These are phyloP conservation scores for Apophysomyces trapeziformis DNA, from an alignment of 371 early-diverging fungal genomes.

Conservation along the genomic window DNA sequence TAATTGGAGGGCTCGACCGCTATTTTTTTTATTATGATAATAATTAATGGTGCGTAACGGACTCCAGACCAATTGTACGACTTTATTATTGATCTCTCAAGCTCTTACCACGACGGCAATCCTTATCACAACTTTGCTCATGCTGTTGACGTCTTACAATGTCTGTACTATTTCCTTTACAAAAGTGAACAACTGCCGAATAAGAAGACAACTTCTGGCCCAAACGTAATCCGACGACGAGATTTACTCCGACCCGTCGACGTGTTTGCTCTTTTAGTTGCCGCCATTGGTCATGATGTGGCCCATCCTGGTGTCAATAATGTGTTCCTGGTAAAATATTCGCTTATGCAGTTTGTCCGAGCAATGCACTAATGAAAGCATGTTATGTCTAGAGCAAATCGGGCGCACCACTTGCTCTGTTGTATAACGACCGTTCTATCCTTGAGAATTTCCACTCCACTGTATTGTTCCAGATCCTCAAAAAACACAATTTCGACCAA, in stretches of 20 bases:
- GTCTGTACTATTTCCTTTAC: constrained; percentile 72
- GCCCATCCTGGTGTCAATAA: constrained; percentile 89
- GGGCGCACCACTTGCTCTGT: constrained; percentile 77
- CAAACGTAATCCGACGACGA: constrained; percentile 39
- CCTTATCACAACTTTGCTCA: constrained; percentile 88
- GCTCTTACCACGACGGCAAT: constrained; percentile 73
- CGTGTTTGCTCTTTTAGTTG: constrained; percentile 72
- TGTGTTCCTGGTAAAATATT: constrained; percentile 65
- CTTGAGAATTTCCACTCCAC: constrained; percentile 94
- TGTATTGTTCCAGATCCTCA: constrained; percentile 82
- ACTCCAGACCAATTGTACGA: constrained; percentile 57
- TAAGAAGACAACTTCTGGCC: constrained; percentile 39
- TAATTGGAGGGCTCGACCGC: constrained; percentile 21
- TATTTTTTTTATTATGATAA: constrained; percentile 3
- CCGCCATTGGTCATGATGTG: constrained; percentile 83
- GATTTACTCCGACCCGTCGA: constrained; percentile 70
- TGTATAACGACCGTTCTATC: constrained; percentile 92
- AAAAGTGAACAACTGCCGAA: constrained; percentile 37
- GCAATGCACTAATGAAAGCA: not conserved
- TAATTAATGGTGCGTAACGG: constrained; percentile 14
- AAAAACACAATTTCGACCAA: constrained; percentile 61
- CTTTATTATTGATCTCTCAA: constrained; percentile 63
- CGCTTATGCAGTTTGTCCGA: no score
- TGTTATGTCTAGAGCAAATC: constrained; percentile 58
- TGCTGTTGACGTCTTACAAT: constrained; percentile 88